These are phyloP conservation scores for Ceratobasidium sp. DNA, from an alignment of 1,284 basidiomycete species.

Conservation along the genomic window DNA sequence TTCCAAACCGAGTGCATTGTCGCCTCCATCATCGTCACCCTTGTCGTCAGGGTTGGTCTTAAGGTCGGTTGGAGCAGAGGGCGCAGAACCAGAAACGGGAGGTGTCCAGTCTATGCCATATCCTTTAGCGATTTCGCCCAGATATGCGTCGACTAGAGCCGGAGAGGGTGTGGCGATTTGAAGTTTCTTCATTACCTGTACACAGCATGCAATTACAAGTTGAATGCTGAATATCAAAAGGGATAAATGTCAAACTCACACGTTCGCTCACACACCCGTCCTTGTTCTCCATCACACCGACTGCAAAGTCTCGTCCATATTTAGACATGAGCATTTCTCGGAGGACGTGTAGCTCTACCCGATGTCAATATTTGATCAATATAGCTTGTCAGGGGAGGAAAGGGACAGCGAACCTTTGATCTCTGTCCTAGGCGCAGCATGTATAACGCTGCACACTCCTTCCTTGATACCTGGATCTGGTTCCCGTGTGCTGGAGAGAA, in stretches of 20 bases:
- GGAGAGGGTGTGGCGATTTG: conserved; percentile 70
- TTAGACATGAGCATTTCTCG: conserved; percentile 95
- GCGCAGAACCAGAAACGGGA: neutral
- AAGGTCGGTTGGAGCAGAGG: conserved; percentile 15
- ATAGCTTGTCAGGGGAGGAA: neutral
- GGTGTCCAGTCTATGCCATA: conserved; percentile 80
- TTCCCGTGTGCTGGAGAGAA: conserved; percentile 65
- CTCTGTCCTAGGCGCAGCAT: conserved; percentile 90
- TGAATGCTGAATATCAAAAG: too few relatives aligned
- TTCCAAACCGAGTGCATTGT: neutral
- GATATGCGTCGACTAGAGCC: conserved; percentile 85
- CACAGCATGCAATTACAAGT: too few relatives aligned
- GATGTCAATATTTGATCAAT: neutral
- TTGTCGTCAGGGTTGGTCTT: neutral
- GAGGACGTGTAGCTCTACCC: conserved; percentile 89
- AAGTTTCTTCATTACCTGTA: conserved; percentile 76
- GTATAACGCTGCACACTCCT: conserved; percentile 70
- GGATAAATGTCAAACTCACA: conserved; percentile 65
- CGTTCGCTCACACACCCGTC: conserved; percentile 80
- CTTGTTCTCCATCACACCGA: conserved; percentile 81
- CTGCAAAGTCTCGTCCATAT: conserved; percentile 84
- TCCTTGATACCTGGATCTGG: conserved; percentile 84
- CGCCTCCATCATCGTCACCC: neutral
- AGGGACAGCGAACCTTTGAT: conserved; percentile 68
- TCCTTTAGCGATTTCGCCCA: conserved; percentile 85